Evolutionary conservation across 2,329 filamentous ascomycete genomes (phyloP), one percentile per base, ranked within the genome.

Genomic region (Aspergillus versicolor): DNA sequence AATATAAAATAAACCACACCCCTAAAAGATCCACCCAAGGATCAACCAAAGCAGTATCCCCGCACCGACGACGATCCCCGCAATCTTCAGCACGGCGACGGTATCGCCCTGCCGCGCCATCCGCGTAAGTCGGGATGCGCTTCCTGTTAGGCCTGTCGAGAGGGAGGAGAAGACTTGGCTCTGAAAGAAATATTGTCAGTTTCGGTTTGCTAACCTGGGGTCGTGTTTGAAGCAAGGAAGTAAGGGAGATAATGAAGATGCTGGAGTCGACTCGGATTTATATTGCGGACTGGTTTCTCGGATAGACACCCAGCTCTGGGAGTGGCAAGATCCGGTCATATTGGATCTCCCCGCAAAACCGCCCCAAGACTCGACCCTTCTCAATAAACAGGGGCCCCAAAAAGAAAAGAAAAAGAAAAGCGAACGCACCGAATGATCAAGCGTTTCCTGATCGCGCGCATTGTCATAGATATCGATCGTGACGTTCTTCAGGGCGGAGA

Each of bases 401-500:
- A 49, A 8, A 17, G 7, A 6, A 45, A 38, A 6, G 24, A 24
- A 41, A 43, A 38, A n/a, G 12, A 40, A 41, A 45, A 13, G 38
- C 22, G 45, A 63, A 77, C 85, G 57, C 82, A 95, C 91, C 40
- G 90, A 93, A 69, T 86, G 87, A 76, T 99, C 91, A 65, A 99
- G 90, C 62, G 96, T 85, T 64, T 89, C 86, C 68, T 97, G 93
- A 67, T 90, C 86, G 57, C 91, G 86, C 49, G 94, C 94, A 73
- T 94, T 92, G 78, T 97, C 92, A 82, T 97, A 97, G 70, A 99
- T 99, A 79, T 99, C 92, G 63, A 97, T 86, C 42, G 94, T 99
- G 50, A 99, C 91, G 75, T 90, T 90, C 70, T 93, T 91, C 62
- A 99, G 84, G 52, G 92, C 91, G 17, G 90, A 90, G 54, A 97